Conservation (phyloP, 108 stramenopile species). For the Hondaea fermentalgiana region DNA sequence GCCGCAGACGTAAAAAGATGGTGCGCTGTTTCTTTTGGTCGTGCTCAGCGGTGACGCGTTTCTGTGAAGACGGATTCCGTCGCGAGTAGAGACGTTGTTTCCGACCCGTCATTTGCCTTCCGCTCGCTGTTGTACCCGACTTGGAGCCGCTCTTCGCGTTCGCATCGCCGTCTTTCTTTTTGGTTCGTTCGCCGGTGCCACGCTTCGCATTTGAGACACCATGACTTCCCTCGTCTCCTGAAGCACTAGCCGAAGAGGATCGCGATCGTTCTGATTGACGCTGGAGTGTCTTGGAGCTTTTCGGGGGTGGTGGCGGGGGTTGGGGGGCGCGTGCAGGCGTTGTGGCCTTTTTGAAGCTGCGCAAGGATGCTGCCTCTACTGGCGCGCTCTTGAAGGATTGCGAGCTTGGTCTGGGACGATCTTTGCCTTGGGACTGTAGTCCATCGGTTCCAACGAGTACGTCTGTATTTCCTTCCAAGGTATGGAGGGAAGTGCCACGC, state of each 20-base stretch:
- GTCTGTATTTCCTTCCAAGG: neutral
- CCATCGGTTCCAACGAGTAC: too few relatives aligned
- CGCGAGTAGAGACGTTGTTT: neutral
- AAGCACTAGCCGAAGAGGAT: neutral
- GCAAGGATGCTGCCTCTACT: neutral
- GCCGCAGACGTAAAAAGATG: neutral
- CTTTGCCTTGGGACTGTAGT: too few relatives aligned
- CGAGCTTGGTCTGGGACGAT: too few relatives aligned
- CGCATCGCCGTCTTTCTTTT: neutral
- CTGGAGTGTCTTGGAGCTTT: neutral
- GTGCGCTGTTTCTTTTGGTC: slow-evolving; percentile 6
- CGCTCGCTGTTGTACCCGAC: neutral
- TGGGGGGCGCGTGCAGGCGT: neutral
- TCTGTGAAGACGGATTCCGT: neutral
- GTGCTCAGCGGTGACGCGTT: neutral
- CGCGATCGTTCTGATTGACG: neutral
- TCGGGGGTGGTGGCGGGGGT: neutral
- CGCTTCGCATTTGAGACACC: too few relatives aligned
- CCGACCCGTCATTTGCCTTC: neutral
- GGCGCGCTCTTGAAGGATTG: neutral
- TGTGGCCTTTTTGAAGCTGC: neutral
- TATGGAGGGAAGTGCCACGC: neutral
- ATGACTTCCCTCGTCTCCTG: neutral
- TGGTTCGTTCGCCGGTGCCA: neutral
- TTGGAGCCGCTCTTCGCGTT: neutral